Evolutionary conservation across 768 basidiomycete species (phyloP).

Genomic region (Lyophyllum decastes): DNA sequence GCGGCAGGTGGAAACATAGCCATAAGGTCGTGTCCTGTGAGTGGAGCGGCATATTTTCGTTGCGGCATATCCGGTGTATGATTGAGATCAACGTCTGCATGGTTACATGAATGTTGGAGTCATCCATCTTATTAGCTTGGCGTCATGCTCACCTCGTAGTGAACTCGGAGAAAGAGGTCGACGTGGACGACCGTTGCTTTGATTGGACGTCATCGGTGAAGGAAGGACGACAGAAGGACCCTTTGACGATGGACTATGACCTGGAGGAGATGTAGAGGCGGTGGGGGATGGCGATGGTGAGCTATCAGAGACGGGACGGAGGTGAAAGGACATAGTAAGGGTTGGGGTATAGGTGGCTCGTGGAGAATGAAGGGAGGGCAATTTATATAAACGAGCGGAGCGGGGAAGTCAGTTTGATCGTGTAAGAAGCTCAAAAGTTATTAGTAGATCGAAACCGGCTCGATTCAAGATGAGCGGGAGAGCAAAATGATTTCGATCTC

Average conservation of each 20-base stretch:
- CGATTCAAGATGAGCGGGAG: conserved; percentile 24
- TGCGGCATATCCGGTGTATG: conserved; percentile 48
- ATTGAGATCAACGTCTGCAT: conserved; percentile 64
- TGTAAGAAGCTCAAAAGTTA: conserved; percentile 20
- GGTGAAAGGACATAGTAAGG: conserved; percentile 41
- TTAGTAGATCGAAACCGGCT: conserved; percentile 34
- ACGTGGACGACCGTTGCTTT: conserved; percentile 37
- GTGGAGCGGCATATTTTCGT: conserved; percentile 72
- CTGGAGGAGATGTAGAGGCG: conserved; percentile 43
- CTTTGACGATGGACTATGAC: conserved; percentile 40
- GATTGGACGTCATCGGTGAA: conserved; percentile 31
- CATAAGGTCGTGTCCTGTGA: conserved; percentile 84
- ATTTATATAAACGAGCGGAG: conserved; percentile 29
- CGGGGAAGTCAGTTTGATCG: conserved; percentile 30
- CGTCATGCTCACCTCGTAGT: conserved; percentile 47
- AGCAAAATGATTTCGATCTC: conserved; percentile 14
- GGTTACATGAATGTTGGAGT: not conserved
- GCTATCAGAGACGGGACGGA: conserved; percentile 53
- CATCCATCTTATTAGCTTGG: not conserved
- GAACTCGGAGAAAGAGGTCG: conserved; percentile 67
- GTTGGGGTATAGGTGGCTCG: conserved; percentile 17
- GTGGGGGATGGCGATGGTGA: conserved; percentile 58
- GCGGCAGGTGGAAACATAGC: conserved; percentile 77
- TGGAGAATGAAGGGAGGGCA: conserved; percentile 10
- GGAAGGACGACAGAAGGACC: conserved; percentile 21